Conservation (phyloP, 371 early-diverging fungal species). For the Actinomortierella ambigua region DNA sequence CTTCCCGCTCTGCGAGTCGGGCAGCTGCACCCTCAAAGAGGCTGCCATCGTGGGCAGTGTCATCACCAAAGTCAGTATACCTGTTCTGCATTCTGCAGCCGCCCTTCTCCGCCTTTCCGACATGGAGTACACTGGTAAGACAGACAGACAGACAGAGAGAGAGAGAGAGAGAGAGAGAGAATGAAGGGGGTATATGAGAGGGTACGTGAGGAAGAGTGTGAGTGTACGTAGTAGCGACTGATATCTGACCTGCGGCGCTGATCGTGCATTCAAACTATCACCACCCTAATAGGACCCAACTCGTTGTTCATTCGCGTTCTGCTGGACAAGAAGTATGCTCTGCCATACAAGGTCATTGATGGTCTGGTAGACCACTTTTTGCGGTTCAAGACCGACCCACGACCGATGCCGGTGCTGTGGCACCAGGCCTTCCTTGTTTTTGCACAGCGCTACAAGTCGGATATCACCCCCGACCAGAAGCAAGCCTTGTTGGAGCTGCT, state of each 20-base stretch:
- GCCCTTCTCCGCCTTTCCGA: conserved; percentile 93
- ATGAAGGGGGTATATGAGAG: no score
- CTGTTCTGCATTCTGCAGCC: conserved; percentile 94
- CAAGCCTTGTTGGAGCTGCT: conserved; percentile 86
- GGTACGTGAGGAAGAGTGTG: no score
- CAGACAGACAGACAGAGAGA: no score
- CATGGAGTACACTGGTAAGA: conserved; percentile 93
- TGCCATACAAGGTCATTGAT: conserved; percentile 96
- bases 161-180: no score
- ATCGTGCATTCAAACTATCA: no score
- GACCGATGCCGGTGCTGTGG: conserved; percentile 96
- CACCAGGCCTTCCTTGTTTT: conserved; percentile 95
- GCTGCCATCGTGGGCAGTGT: conserved; percentile 96
- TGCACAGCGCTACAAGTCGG: conserved; percentile 96
- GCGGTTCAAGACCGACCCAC: conserved; percentile 81
- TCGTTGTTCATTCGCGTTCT: conserved; percentile 93
- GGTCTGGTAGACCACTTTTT: conserved; percentile 93
- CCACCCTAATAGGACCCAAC: conserved; percentile 72
- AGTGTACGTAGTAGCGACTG: no score
- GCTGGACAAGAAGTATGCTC: conserved; percentile 97
- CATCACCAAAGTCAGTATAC: conserved; percentile 90
- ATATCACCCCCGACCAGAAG: conserved; percentile 93
- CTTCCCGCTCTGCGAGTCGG: conserved; percentile 95
- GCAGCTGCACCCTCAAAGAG: conserved; percentile 95
- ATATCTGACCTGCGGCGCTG: no score